Evolutionary conservation across 371 early-diverging fungal genomes (phyloP).

Genomic region (Rhizomucor pusillus): DNA sequence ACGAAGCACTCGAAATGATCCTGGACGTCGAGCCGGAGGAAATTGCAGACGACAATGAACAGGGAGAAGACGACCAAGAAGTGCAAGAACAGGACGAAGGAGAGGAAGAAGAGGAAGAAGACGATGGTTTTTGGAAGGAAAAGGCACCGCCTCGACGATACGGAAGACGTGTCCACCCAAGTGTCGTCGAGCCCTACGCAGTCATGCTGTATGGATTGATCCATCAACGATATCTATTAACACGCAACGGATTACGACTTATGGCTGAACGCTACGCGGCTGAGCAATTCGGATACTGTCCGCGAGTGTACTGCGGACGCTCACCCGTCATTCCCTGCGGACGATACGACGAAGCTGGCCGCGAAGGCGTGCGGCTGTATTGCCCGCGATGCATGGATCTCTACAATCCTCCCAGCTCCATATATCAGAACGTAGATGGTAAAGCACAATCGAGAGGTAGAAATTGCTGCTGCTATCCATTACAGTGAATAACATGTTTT

Average conservation of each 20-base stretch:
- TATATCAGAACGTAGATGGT: conserved; percentile 83
- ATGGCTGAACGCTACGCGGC: conserved; percentile 79
- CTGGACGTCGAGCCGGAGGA: conserved; percentile 77
- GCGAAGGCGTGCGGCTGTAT: conserved; percentile 69
- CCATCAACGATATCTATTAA: conserved; percentile 81
- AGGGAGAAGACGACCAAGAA: conserved; percentile 11
- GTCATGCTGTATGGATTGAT: conserved; percentile 78
- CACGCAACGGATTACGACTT: conserved; percentile 72
- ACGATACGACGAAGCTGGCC: conserved; percentile 64
- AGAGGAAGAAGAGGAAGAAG: conserved; percentile 24
- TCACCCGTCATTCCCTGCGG: conserved; percentile 84
- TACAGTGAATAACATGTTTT: neutral
- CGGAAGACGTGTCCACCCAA: conserved; percentile 26
- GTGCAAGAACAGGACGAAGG: conserved; percentile 35
- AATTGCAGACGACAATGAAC: conserved; percentile 18
- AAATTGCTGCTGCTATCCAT: neutral
- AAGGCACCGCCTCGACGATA: conserved; percentile 6
- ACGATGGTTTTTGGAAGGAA: conserved; percentile 38
- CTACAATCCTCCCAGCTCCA: conserved; percentile 78
- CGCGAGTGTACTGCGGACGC: conserved; percentile 74
- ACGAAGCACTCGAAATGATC: conserved; percentile 81
- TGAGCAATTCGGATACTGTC: conserved; percentile 84
- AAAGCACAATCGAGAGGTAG: conserved; percentile 6
- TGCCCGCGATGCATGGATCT: conserved; percentile 87
- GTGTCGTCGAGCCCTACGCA: conserved; percentile 49